Conservation (phyloP, 345 rosid genomes). For the Ailanthus altissimus region DNA sequence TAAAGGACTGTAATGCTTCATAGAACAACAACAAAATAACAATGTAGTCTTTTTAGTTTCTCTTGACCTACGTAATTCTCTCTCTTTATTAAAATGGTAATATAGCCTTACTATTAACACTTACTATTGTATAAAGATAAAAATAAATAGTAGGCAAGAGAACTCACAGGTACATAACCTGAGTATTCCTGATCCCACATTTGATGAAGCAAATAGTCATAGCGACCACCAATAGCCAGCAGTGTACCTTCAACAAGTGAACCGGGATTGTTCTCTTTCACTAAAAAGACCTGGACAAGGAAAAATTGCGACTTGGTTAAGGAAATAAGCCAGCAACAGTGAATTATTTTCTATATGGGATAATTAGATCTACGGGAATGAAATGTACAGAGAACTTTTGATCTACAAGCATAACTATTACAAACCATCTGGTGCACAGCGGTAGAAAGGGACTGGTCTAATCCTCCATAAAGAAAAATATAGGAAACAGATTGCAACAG, state of each 20-base stretch:
- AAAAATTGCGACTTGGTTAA: conserved; percentile 7
- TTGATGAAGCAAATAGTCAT: conserved; percentile 79
- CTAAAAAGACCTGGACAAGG: conserved; percentile 58
- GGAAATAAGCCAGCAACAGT: background rate
- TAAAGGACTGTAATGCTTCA: too few species aligned
- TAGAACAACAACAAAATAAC: too few species aligned
- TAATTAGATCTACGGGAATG: background rate
- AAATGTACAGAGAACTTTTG: background rate
- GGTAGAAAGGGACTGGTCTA: background rate
- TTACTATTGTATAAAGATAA: background rate
- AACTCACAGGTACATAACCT: conserved; percentile 37
- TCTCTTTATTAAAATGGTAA: too few species aligned
- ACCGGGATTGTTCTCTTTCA: conserved; percentile 67
- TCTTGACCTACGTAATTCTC: too few species aligned
- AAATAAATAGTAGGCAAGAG: conserved; percentile 16
- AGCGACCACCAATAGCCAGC: conserved; percentile 96
- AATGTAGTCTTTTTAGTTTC: too few species aligned
- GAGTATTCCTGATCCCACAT: conserved; percentile 66
- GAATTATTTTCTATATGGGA: conserved; percentile 5
- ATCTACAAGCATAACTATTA: background rate
- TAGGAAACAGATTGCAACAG: background rate
- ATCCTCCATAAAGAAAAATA: background rate
- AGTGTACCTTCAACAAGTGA: conserved; percentile 67
- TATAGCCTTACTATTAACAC: too few species aligned
- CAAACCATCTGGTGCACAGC: background rate